A percentile compares a stretch with the other conserved stretches of the same genome.
These are phyloP conservation scores for Lepidium sativum DNA, from an alignment of 345 rosid genomes.

Conservation along the genomic window DNA sequence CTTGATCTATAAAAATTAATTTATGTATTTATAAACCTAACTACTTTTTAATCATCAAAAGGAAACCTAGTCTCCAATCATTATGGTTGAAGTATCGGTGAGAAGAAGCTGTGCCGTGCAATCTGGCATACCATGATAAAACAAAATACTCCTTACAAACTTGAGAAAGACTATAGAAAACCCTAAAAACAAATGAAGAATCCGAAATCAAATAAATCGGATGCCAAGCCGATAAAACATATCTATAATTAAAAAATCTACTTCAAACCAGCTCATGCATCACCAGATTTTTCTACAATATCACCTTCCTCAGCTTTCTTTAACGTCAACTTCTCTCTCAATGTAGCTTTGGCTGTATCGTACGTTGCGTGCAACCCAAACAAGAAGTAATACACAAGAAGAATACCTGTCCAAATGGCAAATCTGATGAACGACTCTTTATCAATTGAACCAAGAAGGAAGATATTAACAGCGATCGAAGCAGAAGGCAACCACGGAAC, in stretches of 20 bases:
- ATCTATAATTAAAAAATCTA: background rate
- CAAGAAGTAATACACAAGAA: conserved; percentile 56
- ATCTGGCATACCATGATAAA: background rate
- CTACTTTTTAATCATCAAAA: too few relatives aligned
- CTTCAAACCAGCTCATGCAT: background rate
- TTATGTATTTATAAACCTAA: too few relatives aligned
- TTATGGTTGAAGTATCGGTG: background rate
- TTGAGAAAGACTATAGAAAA: background rate
- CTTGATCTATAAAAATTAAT: too few relatives aligned
- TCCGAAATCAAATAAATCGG: background rate
- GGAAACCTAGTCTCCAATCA: background rate
- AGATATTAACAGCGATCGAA: conserved; percentile 61
- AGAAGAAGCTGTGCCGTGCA: background rate
- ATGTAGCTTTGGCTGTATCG: conserved; percentile 43
- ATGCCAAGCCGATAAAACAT: background rate
- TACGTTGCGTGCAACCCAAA: conserved; percentile 66
- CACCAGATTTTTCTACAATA: conserved; percentile 5
- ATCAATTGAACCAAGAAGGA: conserved; percentile 75
- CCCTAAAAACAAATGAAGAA: background rate
- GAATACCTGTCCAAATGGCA: conserved; percentile 46
- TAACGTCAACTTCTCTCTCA: background rate
- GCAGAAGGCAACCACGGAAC: conserved; percentile 86
- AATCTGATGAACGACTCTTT: conserved; percentile 47
- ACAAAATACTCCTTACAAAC: background rate
- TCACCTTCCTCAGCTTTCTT: conserved; percentile 40